Evolutionary conservation across 352 stramenopile species (phyloP).

Genomic region (Phytophthora colocasiae): DNA sequence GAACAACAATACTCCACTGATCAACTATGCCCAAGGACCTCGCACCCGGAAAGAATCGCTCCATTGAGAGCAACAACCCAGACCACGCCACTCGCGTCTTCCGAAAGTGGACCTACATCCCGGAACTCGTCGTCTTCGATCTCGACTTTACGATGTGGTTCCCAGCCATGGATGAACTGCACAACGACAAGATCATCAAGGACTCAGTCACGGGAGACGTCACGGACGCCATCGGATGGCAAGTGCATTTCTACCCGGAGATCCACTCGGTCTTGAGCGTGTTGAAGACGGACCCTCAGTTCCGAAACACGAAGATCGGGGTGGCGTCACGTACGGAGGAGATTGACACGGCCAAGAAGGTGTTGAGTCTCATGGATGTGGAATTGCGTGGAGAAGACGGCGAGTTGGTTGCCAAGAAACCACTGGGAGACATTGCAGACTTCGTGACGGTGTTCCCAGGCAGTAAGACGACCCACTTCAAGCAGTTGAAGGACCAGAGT

Average conservation of each 20-base stretch:
- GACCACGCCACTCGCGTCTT: constrained; percentile 15
- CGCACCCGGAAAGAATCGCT: constrained; percentile 26
- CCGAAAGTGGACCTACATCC: constrained; percentile 59
- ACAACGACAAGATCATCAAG: constrained; percentile 65
- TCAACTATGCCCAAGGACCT: constrained; percentile 8
- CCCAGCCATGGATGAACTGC: constrained; percentile 87
- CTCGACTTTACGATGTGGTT: constrained; percentile 75
- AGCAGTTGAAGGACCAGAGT: constrained; percentile 83
- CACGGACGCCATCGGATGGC: constrained; percentile 63
- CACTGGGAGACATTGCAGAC: constrained; percentile 62
- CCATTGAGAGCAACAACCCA: constrained; percentile 19
- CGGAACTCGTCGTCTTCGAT: constrained; percentile 45
- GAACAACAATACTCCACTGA: not conserved
- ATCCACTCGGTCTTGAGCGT: constrained; percentile 76
- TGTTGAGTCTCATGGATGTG: constrained; percentile 70
- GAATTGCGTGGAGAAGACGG: constrained; percentile 11
- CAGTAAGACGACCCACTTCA: constrained; percentile 93
- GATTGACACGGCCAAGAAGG: constrained; percentile 75
- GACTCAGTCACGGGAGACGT: constrained; percentile 60
- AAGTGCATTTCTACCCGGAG: constrained; percentile 82
- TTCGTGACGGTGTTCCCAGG: constrained; percentile 83
- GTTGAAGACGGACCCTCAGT: constrained; percentile 71
- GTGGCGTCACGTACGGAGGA: constrained; percentile 80
- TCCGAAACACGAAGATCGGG: constrained; percentile 52
- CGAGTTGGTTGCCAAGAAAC: constrained; percentile 24